Evolutionary conservation across 2,329 filamentous ascomycete genomes (phyloP), one percentile per base, ranked within the genome.

Genomic region (Aureobasidium mangrovei): DNA sequence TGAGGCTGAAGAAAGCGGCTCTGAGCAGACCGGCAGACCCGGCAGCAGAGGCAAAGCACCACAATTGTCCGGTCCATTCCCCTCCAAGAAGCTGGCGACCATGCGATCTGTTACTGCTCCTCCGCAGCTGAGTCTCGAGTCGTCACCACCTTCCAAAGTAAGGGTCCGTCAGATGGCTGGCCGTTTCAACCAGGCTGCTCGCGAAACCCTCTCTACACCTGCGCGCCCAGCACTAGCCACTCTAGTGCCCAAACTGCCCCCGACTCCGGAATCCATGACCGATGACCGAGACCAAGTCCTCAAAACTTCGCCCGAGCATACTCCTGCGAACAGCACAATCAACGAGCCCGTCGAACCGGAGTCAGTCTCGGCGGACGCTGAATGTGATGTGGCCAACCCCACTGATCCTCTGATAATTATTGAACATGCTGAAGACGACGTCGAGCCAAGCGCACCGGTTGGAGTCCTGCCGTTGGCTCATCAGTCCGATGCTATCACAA

Each of bases 121-220:
- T 33, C 65, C 72, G 9, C 69, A 76, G 18, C 62, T 77, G 12
- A 71, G 71, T 5, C 54, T 76, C 5, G 63, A 72, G 38, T 69
- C 71, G 7, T 72, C 74, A 39, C 64, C 73, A 18, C 70, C 74
- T 26, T 71, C 72, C 26, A 66, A 64, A 26, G 35, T 33, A 31
- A 51, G 38, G 12, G 53, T 54, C 12, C 53, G 42, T 5, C 32
- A 54, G 28, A 54, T 54, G 42, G 53, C 53, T 26, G 53, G 44
- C 2, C 39, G 45, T 4, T 47, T 54, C 38, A 35, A 54, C 9
- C 28, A 47, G 29, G 28, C 53, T 31, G 43, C 36, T 6, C 39
- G 40, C 32, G 40, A 53, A 7, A 44, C 27, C 8, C 12, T 12
- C 3, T 18, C 31, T 12, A 12, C 40, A 8, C 40, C 32, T 12